Evolutionary conservation across 1,284 basidiomycete species (phyloP), one percentile per base, ranked within the genome.

Genomic region (Pseudozyma tsukubaensis): DNA sequence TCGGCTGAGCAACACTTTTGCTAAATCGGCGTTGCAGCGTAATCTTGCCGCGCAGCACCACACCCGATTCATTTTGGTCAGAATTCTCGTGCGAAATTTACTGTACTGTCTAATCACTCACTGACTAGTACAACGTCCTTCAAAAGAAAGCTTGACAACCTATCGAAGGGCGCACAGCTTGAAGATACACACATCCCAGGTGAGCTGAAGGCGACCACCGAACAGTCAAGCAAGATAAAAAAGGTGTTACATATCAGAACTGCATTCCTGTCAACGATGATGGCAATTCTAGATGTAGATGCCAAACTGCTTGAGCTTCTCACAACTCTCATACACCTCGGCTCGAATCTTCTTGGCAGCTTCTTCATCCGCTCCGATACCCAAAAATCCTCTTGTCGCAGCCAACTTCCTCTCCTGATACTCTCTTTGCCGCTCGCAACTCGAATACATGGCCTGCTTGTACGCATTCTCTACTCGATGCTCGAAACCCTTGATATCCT

Each of bases 281-380:
- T 10, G 36, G 2, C 13, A 6, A 18, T 13, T n/a, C 29, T 58
- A 72, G 50, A 78, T 65, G 55, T 73, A 36, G 44, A 80, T 72
- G 36, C 77, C 77, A 44, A 80, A 79, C n/a, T 64, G 63, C 21
- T 74, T 64, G 47, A 83, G 71, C 54, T 78, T 76, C 53, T 83
- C 81, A 54, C 82, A 83, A 35, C 78, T 76, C 35, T 79, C 78
- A 63, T 80, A 80, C 12, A 72, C 72, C 51, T 83, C 82, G 2
- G 48, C 44, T 53, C 48, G 50, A 48, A 83, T 83, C 65, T 63
- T 77, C n/a, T 56, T 52, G 3, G 79, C 76, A 4, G 72, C 70
- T 19, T 76, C 74, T 21, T 64, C 66, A 24, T 83, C 73, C n/a
- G 62, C 77, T 19, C 80, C 80, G 24, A 79, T 77, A 34, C 80